Conservation (phyloP, 2,329 filamentous ascomycete genomes). For the Sporothrix pallida region DNA sequence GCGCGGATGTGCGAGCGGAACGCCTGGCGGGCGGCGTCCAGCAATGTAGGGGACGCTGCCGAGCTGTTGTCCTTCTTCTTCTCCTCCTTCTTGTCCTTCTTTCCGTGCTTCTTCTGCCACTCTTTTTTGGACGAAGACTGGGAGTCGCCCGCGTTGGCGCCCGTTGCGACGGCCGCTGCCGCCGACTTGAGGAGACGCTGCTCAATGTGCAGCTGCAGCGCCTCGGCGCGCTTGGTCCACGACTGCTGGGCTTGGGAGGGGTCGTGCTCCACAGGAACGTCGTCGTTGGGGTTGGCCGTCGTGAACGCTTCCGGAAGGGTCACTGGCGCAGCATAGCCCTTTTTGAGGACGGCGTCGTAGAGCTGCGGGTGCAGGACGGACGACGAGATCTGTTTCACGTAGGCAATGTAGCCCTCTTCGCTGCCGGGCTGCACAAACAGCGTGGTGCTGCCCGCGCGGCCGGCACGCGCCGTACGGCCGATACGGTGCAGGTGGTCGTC, state of each 20-base stretch:
- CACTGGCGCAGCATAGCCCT: slow-evolving; percentile 66
- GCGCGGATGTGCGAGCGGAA: slow-evolving; percentile 93
- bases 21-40: slow-evolving; percentile 81
- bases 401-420: slow-evolving; percentile 87
- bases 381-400: slow-evolving; percentile 58
- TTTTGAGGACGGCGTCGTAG: slow-evolving; percentile 65
- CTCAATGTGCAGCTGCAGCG: slow-evolving; percentile 64
- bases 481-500: slow-evolving; percentile 95
- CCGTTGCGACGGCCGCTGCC: background rate
- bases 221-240: slow-evolving; percentile 56
- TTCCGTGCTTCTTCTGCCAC: slow-evolving; percentile 27
- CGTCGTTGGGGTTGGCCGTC: slow-evolving; percentile 55
- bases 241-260: slow-evolving; percentile 46
- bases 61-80: background rate
- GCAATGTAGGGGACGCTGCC: slow-evolving; percentile 51
- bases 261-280: slow-evolving; percentile 51
- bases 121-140: slow-evolving; percentile 43
- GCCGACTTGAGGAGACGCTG: slow-evolving; percentile 56
- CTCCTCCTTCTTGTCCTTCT: slow-evolving; percentile 8
- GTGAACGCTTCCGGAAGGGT: slow-evolving; percentile 62
- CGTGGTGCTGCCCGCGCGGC: slow-evolving; percentile 81
- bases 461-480: slow-evolving; percentile 91
- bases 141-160: slow-evolving; percentile 32
- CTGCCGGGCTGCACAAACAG: slow-evolving; percentile 90
- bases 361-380: slow-evolving; percentile 56